phyloP scores from a whole-genome alignment of 352 stramenopile genomes.

The Phytopythium oedochilum region DNA sequence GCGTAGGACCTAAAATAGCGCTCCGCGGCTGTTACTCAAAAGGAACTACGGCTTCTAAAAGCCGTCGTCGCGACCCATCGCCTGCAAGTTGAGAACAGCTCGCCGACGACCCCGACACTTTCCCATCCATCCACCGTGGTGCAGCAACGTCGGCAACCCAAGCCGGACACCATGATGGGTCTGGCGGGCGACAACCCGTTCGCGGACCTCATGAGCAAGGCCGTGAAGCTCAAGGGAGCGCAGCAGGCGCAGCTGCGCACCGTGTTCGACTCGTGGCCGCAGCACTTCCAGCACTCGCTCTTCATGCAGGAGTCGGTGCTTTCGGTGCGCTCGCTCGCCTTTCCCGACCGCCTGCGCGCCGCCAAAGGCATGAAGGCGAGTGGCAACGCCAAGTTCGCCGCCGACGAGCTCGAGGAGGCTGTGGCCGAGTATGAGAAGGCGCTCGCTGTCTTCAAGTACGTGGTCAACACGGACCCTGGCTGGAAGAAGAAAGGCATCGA shows the following conservation, averaged over 20 bases:
- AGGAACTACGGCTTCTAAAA: neutral
- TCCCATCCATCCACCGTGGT: no score
- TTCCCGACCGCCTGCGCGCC: constrained; percentile 46
- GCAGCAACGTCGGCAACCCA: no score
- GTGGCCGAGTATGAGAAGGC: constrained; percentile 83
- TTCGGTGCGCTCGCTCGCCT: constrained; percentile 31
- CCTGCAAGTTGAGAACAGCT: no score
- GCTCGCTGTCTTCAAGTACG: constrained; percentile 78
- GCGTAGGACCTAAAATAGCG: neutral
- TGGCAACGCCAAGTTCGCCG: constrained; percentile 59
- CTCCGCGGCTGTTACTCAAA: neutral
- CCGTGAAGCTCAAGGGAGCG: constrained; percentile 79
- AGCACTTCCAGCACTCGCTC: constrained; percentile 86
- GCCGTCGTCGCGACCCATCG: neutral
- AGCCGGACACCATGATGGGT: constrained; percentile 51
- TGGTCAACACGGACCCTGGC: constrained; percentile 69
- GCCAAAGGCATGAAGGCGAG: constrained; percentile 62
- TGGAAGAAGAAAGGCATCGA: constrained; percentile 89
- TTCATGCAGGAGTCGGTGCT: constrained; percentile 82
- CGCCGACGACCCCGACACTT: no score
- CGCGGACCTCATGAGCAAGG: constrained; percentile 79
- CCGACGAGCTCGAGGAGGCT: constrained; percentile 51
- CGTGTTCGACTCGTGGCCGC: constrained; percentile 69
- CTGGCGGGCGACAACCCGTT: constrained; percentile 70
- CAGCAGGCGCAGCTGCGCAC: constrained; percentile 78